Evolutionary conservation across 305 asterid genomes (phyloP).

Genomic region (Fraxinus latifolia): DNA sequence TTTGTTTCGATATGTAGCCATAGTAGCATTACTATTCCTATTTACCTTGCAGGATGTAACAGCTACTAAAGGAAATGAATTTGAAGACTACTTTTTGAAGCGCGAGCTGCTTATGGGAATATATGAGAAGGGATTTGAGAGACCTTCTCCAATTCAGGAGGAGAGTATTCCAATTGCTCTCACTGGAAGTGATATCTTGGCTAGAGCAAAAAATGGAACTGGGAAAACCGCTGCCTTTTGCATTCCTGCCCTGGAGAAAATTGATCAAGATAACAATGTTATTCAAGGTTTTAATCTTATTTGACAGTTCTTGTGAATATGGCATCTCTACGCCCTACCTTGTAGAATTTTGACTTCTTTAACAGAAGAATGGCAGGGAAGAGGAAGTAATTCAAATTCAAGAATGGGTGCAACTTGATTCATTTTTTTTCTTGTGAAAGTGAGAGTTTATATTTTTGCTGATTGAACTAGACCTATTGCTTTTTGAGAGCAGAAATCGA

Average conservation of each 20-base stretch:
- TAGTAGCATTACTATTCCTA: neutral
- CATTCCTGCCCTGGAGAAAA: constrained; percentile 87
- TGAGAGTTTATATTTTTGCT: neutral
- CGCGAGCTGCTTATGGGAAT: constrained; percentile 96
- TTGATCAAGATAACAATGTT: constrained; percentile 76
- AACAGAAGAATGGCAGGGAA: neutral
- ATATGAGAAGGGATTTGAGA: constrained; percentile 93
- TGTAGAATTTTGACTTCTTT: neutral
- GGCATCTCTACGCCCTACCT: constrained; percentile 6
- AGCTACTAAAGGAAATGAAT: constrained; percentile 92
- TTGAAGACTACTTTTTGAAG: constrained; percentile 91
- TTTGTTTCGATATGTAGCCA: constrained; percentile 6
- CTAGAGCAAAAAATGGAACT: constrained; percentile 96
- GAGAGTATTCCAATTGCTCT: constrained; percentile 96
- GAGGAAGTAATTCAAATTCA: neutral
- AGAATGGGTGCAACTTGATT: neutral
- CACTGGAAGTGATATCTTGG: constrained; percentile 87
- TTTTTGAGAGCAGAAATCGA: constrained; percentile 15
- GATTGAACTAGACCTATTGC: constrained; percentile 1
- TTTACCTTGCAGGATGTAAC: constrained; percentile 72
- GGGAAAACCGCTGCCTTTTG: constrained; percentile 98
- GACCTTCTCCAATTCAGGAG: constrained; percentile 96
- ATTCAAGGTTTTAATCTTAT: constrained; percentile 67
- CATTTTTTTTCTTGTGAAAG: neutral
- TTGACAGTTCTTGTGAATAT: constrained; percentile 21